Evolutionary conservation across 768 basidiomycete species (phyloP).

Genomic region (Rossbeevera mucosa): DNA sequence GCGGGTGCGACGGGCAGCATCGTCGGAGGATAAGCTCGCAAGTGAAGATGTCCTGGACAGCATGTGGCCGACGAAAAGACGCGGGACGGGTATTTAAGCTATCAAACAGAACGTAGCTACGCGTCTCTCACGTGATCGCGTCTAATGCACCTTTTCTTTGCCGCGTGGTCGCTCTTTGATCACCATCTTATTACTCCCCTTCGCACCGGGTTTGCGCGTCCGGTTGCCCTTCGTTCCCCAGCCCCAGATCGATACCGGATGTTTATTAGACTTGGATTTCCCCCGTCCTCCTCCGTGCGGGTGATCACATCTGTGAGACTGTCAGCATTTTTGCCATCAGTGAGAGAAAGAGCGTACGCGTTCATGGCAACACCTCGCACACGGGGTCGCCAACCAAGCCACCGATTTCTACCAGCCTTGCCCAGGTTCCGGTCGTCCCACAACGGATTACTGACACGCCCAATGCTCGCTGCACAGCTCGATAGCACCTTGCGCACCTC

Average conservation of each 20-base stretch:
- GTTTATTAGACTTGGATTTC: conserved; percentile 94
- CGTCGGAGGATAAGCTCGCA: conserved; percentile 54
- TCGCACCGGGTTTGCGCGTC: conserved; percentile 89
- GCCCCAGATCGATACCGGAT: conserved; percentile 89
- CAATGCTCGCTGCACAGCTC: conserved; percentile 84
- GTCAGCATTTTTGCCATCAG: conserved; percentile 1
- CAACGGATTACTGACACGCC: conserved; percentile 85
- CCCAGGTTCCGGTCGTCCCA: conserved; percentile 84
- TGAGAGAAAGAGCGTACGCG: conserved; percentile 48
- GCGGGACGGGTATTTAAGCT: conserved; percentile 28
- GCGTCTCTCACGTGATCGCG: conserved; percentile 32
- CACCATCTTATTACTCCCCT: conserved; percentile 84
- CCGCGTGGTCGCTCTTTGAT: conserved; percentile 82
- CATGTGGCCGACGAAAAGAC: no score
- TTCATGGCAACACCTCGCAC: conserved; percentile 98
- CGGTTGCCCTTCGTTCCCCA: conserved; percentile 90
- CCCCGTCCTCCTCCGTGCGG: conserved; percentile 98
- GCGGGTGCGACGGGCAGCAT: conserved; percentile 53
- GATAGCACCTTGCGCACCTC: conserved; percentile 85
- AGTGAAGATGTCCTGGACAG: conserved; percentile 55
- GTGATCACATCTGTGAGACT: conserved; percentile 63
- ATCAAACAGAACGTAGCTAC: conserved; percentile 30
- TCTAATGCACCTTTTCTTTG: conserved; percentile 44
- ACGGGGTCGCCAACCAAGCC: conserved; percentile 79
- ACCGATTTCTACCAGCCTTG: conserved; percentile 86